These are phyloP conservation scores for Aspergillus pseudoterreus DNA, from an alignment of 2,329 filamentous ascomycete genomes.

Conservation along the genomic window DNA sequence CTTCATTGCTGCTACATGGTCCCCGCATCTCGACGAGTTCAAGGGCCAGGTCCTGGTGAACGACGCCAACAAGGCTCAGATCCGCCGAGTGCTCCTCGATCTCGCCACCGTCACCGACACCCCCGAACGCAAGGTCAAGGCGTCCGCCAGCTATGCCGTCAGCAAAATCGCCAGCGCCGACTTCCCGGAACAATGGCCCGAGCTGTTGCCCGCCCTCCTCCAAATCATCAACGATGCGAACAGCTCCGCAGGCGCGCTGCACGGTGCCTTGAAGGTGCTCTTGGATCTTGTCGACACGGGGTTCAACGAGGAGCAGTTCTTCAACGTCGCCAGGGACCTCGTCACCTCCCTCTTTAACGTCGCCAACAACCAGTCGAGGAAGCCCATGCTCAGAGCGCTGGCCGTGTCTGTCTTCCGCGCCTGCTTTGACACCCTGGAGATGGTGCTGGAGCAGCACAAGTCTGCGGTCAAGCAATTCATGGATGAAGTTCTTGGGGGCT, in stretches of 20 bases:
- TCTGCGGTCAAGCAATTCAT: slow-evolving; percentile 83
- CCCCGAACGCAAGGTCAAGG: slow-evolving; percentile 79
- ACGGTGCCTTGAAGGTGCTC: slow-evolving; percentile 85
- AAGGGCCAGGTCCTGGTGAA: slow-evolving; percentile 64
- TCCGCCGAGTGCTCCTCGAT: slow-evolving; percentile 72
- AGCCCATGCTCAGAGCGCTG: slow-evolving; percentile 72
- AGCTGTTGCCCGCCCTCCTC: slow-evolving; percentile 75
- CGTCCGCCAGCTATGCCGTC: slow-evolving; percentile 80
- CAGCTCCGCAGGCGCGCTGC: slow-evolving; percentile 74
- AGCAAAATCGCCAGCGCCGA: slow-evolving; percentile 93
- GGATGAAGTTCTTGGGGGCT: slow-evolving; percentile 75
- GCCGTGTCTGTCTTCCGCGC: slow-evolving; percentile 86
- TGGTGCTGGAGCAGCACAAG: slow-evolving; percentile 91
- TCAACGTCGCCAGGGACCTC: slow-evolving; percentile 79
- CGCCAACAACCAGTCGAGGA: slow-evolving; percentile 70
- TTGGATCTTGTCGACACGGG: slow-evolving; percentile 89
- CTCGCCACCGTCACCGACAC: slow-evolving; percentile 69
- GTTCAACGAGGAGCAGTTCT: slow-evolving; percentile 92
- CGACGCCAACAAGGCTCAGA: slow-evolving; percentile 68
- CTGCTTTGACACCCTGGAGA: slow-evolving; percentile 93
- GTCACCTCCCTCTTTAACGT: slow-evolving; percentile 80
- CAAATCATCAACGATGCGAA: slow-evolving; percentile 63
- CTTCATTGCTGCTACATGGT: slow-evolving; percentile 85
- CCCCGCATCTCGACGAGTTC: slow-evolving; percentile 68
- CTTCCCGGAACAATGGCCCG: slow-evolving; percentile 94